Evolutionary conservation across 257 asterid species (phyloP), one percentile per base, ranked within the genome.

Genomic region (Rauvolfia tetraphylla): DNA sequence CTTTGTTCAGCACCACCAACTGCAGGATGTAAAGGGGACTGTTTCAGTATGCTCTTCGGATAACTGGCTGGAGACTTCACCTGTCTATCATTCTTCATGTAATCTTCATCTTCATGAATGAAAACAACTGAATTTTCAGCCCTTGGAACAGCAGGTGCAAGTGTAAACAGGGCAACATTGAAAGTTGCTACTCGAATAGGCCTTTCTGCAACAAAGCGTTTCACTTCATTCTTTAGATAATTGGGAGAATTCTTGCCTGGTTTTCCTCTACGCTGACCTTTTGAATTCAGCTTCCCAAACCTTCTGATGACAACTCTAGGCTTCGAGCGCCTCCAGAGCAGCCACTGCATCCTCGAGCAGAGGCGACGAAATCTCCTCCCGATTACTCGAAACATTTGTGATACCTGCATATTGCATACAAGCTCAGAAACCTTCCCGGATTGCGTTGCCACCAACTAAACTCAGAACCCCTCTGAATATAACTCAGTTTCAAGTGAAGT

Each of bases 131-230:
- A 73, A 11, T 84, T 79, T 46, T 90, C 90, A 25, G 89, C 65
- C 41, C 78, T 84, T 0, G 91, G 92, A 59, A 92, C 81, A 49
- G 98, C 99, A 2, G 98, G 91, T 1, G 99, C 99, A 14, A 92
- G 98, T 57, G 99, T 89, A 63, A 95, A 95, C 59, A 95, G 36
- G 67, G 99, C 99, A 22, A 92, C 92, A 73, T 95, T 95, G 83
- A 95, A 95, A 25, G 97, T 79, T 33, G 98, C 98, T 25, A 95
- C 74, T n/a, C 98, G 88, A 66, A 95, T 79, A 51, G 93, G 87
- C 84, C 76, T 81, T 9, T 42, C 85, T 34, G 58, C 18, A 42
- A 72, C 59, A 33, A 57, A 31, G 44, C 44, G 23, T 49, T 31
- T 66, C 58, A 42, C 70, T 31, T 58, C 75, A 78, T 38, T 74